phyloP scores from a whole-genome alignment of 2,329 filamentous ascomycete species.

The Geosmithia flava region DNA sequence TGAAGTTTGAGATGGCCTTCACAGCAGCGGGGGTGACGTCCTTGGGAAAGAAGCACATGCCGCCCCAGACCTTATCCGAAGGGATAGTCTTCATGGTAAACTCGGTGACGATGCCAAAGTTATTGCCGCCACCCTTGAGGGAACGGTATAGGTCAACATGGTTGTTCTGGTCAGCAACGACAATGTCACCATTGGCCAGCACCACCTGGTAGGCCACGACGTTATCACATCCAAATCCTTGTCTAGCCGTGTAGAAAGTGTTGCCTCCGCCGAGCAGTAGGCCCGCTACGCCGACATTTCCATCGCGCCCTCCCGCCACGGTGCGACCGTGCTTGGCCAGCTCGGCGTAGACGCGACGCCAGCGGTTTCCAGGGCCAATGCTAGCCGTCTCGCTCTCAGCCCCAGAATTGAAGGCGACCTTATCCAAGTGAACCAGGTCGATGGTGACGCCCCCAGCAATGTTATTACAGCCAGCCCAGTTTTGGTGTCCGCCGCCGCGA shows the following conservation, averaged over 20 bases:
- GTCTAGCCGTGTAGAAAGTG: constrained; percentile 29
- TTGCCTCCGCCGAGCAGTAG: constrained; percentile 34
- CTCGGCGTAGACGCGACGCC: constrained; percentile 22
- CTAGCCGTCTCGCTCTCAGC: constrained; percentile 17
- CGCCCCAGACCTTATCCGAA: constrained; percentile 7
- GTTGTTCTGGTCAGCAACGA: constrained; percentile 21
- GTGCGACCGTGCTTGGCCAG: constrained; percentile 18
- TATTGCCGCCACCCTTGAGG: constrained; percentile 28
- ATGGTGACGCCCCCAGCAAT: constrained; percentile 25
- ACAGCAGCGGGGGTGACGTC: not conserved
- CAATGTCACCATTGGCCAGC: constrained; percentile 27
- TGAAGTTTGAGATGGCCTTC: not conserved
- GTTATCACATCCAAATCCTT: constrained; percentile 34
- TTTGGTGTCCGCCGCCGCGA: constrained; percentile 38
- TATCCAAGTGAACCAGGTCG: constrained; percentile 26
- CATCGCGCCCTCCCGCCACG: constrained; percentile 25
- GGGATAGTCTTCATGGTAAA: constrained; percentile 15
- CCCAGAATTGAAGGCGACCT: constrained; percentile 12
- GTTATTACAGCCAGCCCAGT: constrained; percentile 29
- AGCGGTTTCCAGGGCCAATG: constrained; percentile 24
- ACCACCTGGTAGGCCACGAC: constrained; percentile 33
- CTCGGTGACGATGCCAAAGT: constrained; percentile 23
- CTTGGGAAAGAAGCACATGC: not conserved
- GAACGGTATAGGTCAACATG: constrained; percentile 31
- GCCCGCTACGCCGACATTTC: constrained; percentile 28